Percentiles rank a stretch among this genome's conserved stretches.
Evolutionary conservation across 352 stramenopile genomes (phyloP).

Genomic region (Phytopythium vexans): DNA sequence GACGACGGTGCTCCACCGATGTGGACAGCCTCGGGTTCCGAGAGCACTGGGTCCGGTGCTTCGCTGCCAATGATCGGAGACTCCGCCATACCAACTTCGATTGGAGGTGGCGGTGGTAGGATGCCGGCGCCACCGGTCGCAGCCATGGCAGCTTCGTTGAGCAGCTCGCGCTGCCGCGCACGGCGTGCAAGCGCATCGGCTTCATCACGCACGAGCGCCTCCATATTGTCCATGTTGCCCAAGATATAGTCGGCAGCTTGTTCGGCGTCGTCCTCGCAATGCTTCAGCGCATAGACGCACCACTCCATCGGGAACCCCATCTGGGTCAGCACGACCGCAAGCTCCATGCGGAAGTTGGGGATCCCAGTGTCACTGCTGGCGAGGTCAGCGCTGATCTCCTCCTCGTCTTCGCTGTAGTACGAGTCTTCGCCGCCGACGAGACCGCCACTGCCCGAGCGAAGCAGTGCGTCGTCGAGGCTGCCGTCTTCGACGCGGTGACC

Average conservation of each 20-base stretch:
- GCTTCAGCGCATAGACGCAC: slow-evolving; percentile 78
- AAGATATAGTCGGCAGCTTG: slow-evolving; percentile 83
- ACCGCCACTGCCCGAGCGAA: slow-evolving; percentile 24
- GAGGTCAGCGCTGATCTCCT: slow-evolving; percentile 36
- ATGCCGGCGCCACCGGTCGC: slow-evolving; percentile 14
- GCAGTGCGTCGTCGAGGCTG: slow-evolving; percentile 15
- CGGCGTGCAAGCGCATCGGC: slow-evolving; percentile 46
- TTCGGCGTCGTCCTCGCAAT: slow-evolving; percentile 83
- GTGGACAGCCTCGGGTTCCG: background rate
- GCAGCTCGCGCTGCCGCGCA: slow-evolving; percentile 40
- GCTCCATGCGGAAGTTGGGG: slow-evolving; percentile 83
- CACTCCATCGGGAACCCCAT: slow-evolving; percentile 89
- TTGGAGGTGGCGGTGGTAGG: slow-evolving; percentile 17
- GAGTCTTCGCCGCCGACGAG: slow-evolving; percentile 48
- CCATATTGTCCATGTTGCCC: slow-evolving; percentile 82
- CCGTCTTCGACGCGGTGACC: slow-evolving; percentile 82
- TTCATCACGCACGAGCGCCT: slow-evolving; percentile 75
- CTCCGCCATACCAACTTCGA: slow-evolving; percentile 4
- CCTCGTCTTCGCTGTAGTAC: slow-evolving; percentile 85
- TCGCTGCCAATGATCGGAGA: no score
- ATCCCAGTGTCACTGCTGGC: slow-evolving; percentile 23
- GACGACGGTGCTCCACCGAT: slow-evolving; percentile 11
- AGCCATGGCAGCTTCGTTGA: slow-evolving; percentile 25
- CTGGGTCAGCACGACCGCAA: slow-evolving; percentile 72
- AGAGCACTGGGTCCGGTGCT: no score